Evolutionary conservation across 345 rosid genomes (phyloP).

Genomic region (Aquilaria malaccensis): DNA sequence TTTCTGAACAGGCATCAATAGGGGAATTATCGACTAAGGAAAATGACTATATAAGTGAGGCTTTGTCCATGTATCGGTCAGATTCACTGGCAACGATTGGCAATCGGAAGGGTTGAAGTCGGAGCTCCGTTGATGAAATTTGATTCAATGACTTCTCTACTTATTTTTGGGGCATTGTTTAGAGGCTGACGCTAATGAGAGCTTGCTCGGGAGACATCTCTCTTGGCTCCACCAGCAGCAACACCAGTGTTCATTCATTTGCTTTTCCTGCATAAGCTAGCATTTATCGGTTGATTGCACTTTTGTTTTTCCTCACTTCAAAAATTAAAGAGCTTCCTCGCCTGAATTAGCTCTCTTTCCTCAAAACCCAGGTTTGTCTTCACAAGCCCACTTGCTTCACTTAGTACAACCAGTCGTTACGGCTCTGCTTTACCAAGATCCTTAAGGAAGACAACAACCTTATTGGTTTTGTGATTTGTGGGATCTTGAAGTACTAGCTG

Average conservation of each 20-base stretch:
- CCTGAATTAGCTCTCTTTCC: too few species aligned
- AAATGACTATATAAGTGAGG: neutral
- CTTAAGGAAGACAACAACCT: too few species aligned
- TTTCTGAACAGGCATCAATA: too few species aligned
- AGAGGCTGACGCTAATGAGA: neutral
- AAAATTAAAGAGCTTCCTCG: too few species aligned
- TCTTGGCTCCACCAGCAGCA: slow-evolving; percentile 21
- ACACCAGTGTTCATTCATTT: slow-evolving; percentile 25
- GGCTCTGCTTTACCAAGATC: too few species aligned
- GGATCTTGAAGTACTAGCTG: too few species aligned
- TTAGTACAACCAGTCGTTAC: too few species aligned
- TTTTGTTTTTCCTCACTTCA: neutral
- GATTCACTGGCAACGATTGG: neutral
- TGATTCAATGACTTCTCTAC: neutral
- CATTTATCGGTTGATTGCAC: neutral
- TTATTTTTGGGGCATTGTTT: neutral
- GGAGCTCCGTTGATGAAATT: slow-evolving; percentile 7
- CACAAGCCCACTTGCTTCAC: too few species aligned
- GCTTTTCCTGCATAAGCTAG: slow-evolving; percentile 35
- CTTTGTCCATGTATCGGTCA: too few species aligned
- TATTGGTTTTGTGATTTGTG: too few species aligned
- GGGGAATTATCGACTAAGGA: neutral
- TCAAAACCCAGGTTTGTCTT: too few species aligned
- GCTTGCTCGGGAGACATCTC: slow-evolving; percentile 16
- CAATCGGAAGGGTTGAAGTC: slow-evolving; percentile 5